Percentiles rank a stretch among this genome's conserved stretches.
Evolutionary conservation across 306 rosid genomes (phyloP).

Genomic region (Mucuna pruriens): DNA sequence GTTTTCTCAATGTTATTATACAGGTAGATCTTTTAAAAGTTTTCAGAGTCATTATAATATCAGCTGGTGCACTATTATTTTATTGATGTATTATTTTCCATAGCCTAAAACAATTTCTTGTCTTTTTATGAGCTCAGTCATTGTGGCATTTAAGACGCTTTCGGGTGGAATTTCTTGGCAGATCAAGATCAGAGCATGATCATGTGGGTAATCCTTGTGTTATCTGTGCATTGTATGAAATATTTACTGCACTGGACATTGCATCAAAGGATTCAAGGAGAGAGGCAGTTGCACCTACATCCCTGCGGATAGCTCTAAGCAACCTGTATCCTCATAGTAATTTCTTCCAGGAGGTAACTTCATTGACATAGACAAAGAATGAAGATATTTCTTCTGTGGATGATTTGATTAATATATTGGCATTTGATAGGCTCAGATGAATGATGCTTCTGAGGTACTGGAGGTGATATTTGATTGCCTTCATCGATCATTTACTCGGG

Average conservation of each 20-base stretch:
- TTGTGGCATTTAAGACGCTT: conserved; percentile 89
- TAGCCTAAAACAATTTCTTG: conserved; percentile 40
- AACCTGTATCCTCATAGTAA: conserved; percentile 84
- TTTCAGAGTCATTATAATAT: conserved; percentile 29
- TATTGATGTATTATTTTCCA: conserved; percentile 16
- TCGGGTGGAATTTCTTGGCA: conserved; percentile 77
- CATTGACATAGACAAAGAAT: conserved; percentile 23
- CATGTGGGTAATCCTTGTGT: conserved; percentile 97
- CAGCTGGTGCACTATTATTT: conserved; percentile 11
- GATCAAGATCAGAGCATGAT: conserved; percentile 77
- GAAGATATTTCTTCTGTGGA: conserved; percentile 21
- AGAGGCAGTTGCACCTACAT: conserved; percentile 93
- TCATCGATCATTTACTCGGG: conserved; percentile 75
- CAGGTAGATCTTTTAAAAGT: conserved; percentile 60
- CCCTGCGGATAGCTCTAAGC: conserved; percentile 93
- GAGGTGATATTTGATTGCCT: conserved; percentile 90
- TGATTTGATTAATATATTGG: conserved; percentile 43
- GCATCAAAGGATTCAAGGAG: conserved; percentile 66
- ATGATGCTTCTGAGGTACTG: conserved; percentile 98
- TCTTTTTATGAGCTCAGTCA: conserved; percentile 66
- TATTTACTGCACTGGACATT: conserved; percentile 69
- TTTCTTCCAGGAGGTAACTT: conserved; percentile 91
- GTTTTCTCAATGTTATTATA: conserved; percentile 97
- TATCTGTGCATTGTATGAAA: conserved; percentile 87
- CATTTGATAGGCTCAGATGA: conserved; percentile 91